These are phyloP conservation scores for Rhynchospora breviuscula DNA, from an alignment of 176 grass and related monocot genomes.

Conservation along the genomic window DNA sequence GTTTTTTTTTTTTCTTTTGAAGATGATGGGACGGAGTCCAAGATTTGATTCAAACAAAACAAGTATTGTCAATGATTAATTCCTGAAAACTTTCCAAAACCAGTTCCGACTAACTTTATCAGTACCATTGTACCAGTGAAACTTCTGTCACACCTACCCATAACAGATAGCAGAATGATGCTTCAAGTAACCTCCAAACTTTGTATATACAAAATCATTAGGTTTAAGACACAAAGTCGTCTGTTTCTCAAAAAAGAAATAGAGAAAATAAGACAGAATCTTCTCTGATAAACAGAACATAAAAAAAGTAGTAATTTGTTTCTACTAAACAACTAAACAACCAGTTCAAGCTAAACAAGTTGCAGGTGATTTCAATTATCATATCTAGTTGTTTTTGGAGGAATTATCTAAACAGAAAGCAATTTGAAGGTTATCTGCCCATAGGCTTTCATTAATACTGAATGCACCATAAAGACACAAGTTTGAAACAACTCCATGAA, in stretches of 20 bases:
- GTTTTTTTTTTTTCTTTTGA: too few relatives aligned
- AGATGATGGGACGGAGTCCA: too few relatives aligned
- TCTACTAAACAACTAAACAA: too few relatives aligned
- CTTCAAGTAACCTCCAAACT: not conserved
- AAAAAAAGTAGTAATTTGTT: not conserved
- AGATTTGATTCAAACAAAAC: too few relatives aligned
- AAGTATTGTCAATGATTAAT: not conserved
- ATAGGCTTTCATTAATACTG: too few relatives aligned
- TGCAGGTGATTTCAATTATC: too few relatives aligned
- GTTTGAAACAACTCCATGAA: too few relatives aligned
- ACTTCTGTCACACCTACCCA: not conserved
- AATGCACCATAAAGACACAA: too few relatives aligned
- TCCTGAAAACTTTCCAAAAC: not conserved
- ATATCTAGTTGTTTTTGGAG: too few relatives aligned
- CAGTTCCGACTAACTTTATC: not conserved
- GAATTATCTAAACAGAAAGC: too few relatives aligned
- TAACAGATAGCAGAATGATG: not conserved
- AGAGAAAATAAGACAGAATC: not conserved
- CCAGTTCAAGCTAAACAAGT: too few relatives aligned
- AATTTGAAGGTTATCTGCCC: too few relatives aligned
- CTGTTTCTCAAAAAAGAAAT: not conserved
- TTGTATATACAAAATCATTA: not conserved
- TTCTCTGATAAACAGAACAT: not conserved
- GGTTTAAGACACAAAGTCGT: not conserved
- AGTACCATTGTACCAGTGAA: not conserved